These are phyloP conservation scores for Coniella lustricola DNA, from an alignment of 2,329 filamentous ascomycete genomes.

Conservation along the genomic window DNA sequence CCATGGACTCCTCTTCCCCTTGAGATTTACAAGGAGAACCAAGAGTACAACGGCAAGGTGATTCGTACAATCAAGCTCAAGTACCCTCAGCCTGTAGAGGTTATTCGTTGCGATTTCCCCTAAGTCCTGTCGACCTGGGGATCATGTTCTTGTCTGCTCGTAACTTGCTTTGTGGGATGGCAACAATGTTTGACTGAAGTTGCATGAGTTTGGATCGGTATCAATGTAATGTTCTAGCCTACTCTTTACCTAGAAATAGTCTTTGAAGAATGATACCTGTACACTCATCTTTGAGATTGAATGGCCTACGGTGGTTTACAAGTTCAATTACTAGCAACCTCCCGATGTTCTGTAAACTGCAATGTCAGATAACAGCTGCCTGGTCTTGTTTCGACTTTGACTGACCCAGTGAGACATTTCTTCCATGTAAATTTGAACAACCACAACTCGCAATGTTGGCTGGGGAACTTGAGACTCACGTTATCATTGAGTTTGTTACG, in stretches of 20 bases:
- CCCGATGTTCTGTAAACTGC: too few relatives aligned
- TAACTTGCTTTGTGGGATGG: neutral
- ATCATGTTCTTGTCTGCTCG: neutral
- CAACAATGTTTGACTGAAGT: neutral
- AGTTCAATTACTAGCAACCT: too few relatives aligned
- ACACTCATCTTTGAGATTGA: too few relatives aligned
- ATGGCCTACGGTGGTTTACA: too few relatives aligned
- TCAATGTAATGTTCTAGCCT: too few relatives aligned
- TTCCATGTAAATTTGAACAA: too few relatives aligned
- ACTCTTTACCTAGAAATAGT: neutral
- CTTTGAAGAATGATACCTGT: neutral
- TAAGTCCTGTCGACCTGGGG: neutral
- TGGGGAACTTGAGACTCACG: too few relatives aligned
- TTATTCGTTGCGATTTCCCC: constrained; percentile 14
- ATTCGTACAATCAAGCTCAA: constrained; percentile 7
- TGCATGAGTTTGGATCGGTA: neutral
- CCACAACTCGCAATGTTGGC: too few relatives aligned
- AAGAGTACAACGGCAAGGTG: constrained; percentile 6
- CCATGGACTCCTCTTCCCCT: constrained; percentile 11
- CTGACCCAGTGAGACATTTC: too few relatives aligned
- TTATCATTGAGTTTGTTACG: too few relatives aligned
- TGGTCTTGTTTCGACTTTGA: too few relatives aligned
- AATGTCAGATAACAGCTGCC: too few relatives aligned
- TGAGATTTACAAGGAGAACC: constrained; percentile 6
- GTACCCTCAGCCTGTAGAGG: constrained; percentile 9